Conservation (phyloP, 371 early-diverging fungal species). For the Polyrhizophydium stewartii region DNA sequence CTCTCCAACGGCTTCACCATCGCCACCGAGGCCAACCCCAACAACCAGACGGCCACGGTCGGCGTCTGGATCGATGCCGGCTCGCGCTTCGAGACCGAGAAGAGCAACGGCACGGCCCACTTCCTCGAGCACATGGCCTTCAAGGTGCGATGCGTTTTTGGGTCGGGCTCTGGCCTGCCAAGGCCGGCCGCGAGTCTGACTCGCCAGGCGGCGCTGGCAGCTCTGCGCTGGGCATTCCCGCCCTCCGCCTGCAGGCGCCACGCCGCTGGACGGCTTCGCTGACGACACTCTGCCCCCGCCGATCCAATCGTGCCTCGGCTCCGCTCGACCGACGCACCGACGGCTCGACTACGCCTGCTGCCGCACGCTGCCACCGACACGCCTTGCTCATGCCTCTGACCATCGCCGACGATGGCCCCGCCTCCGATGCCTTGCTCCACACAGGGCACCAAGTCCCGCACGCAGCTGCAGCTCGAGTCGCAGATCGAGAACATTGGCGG, state of each 20-base stretch:
- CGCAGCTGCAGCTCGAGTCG: conserved; percentile 86
- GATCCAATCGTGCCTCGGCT: too few species aligned
- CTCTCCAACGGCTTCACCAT: conserved; percentile 92
- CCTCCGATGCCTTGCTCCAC: too few species aligned
- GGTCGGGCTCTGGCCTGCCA: neutral
- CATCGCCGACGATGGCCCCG: too few species aligned
- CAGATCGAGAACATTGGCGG: conserved; percentile 97
- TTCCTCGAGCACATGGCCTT: conserved; percentile 98
- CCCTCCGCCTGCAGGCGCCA: too few species aligned
- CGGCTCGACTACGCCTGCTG: too few species aligned
- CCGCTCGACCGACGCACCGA: too few species aligned
- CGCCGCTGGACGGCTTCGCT: too few species aligned
- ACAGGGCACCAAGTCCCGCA: conserved; percentile 81
- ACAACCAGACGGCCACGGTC: conserved; percentile 92
- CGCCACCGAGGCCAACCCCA: conserved; percentile 91
- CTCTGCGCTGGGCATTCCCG: too few species aligned
- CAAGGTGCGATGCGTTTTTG: conserved; percentile 63
- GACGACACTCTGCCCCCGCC: too few species aligned
- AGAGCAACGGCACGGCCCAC: conserved; percentile 95
- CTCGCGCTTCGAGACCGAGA: conserved; percentile 81
- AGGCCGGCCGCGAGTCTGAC: neutral
- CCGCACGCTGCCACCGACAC: too few species aligned
- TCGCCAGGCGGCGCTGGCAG: too few species aligned
- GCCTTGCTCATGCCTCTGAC: too few species aligned
- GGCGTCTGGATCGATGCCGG: conserved; percentile 98